Base-by-base conservation (phyloP, 805 yeast genomes). In the Komagataella mondaviorum region DNA sequence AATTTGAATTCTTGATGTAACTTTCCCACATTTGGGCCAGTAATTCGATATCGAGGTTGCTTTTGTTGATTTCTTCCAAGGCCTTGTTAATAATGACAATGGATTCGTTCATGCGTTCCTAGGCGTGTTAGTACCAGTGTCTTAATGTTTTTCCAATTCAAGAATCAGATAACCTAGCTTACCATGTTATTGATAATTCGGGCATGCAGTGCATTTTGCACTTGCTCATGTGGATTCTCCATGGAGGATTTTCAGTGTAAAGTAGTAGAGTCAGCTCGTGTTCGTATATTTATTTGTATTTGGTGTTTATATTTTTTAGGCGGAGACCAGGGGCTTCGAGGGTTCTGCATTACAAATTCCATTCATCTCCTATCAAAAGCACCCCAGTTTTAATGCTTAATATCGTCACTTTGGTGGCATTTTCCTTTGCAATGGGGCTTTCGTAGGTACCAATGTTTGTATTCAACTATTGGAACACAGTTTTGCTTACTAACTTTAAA, bases 161-260 rank as follows among this genome's bases (percentile, higher is more conserved):
- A 39, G 16, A 39, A 14, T 23, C 12, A 44, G 8, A 6, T 20
- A 14, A 12, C 16, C 44, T 2, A n/a, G 76, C 88, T 48, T 72
- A 82, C 88, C 63, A 86, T 78, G 57, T 84, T 85, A 63, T 77
- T 78, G 49, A 85, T 79, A n/a, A 87, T 85, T 55, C 96, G 77
- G 8, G 86, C 78, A 45, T 85, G 70, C 20, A 88, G 69, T 14
- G 88, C 88, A 56, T 77, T 81, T 61, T 88, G 96, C 6, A 78
- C 85, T 60, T 83, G 85, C 59, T 85, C 90, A 60, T 87, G 90
- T 3, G 96, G 96, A 59, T 86, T 87, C 65, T 86, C 88, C 95
- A 86, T 85, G 45, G 49, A 57, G 53, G 23, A 6, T 17, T 23
- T 17, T 10, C 10, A 8, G 8, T 10, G n/a, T 12, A 4, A 10